Evolutionary conservation across 257 asterid species (phyloP).

Genomic region (Petunia secreta): DNA sequence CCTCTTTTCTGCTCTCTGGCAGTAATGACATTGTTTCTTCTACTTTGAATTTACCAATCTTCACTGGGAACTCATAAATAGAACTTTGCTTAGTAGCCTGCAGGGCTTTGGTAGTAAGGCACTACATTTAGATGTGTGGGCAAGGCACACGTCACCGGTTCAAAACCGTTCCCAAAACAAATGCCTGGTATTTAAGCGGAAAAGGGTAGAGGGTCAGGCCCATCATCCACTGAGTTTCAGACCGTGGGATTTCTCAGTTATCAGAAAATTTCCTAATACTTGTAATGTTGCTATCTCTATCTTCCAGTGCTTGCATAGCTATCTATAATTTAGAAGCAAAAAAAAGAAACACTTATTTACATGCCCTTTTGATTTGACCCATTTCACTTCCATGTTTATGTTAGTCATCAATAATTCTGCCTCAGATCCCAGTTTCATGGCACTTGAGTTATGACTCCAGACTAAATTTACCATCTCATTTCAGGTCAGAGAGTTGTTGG

Average conservation of each 20-base stretch:
- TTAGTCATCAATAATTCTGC: not conserved
- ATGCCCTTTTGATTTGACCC: not conserved
- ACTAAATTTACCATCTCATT: conserved; percentile 11
- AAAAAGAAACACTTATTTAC: not conserved
- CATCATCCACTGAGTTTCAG: too few species aligned
- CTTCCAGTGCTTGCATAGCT: not conserved
- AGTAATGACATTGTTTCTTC: not conserved
- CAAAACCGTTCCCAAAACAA: too few species aligned
- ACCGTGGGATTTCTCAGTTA: too few species aligned
- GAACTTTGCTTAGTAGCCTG: not conserved
- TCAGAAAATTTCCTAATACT: not conserved
- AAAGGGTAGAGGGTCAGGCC: too few species aligned
- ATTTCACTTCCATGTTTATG: not conserved
- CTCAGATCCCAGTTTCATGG: conserved; percentile 18
- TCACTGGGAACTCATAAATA: not conserved
- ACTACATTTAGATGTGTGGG: too few species aligned
- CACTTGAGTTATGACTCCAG: not conserved
- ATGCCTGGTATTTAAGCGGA: too few species aligned
- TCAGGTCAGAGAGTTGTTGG: conserved; percentile 96
- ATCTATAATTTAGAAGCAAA: not conserved
- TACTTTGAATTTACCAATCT: not conserved
- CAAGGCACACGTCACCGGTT: too few species aligned
- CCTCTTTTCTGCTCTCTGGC: conserved; percentile 7
- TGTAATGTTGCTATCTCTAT: not conserved
- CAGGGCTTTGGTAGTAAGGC: too few species aligned